Conservation (phyloP, 2,329 filamentous ascomycete species). For the Cytospora schulzeri region DNA sequence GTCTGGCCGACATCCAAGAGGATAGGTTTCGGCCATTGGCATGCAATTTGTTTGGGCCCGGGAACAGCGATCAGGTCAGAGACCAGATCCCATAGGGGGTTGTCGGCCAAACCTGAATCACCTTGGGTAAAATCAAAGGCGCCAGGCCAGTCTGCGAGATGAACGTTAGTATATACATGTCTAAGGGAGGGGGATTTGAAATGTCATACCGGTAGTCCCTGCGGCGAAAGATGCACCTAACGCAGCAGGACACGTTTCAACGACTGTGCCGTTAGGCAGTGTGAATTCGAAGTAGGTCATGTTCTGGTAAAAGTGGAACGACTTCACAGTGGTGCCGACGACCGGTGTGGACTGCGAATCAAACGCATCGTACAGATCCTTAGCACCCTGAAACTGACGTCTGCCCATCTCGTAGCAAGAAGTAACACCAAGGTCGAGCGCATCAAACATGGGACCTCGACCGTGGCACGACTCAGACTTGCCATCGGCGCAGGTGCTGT, state of each 20-base stretch:
- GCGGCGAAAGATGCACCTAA: conserved; percentile 89
- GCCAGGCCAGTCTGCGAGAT: conserved; percentile 71
- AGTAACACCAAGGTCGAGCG: conserved; percentile 69
- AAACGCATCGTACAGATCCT: conserved; percentile 52
- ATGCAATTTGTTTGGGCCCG: conserved; percentile 66
- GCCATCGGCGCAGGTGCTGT: conserved; percentile 75
- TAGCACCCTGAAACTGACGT: conserved; percentile 66
- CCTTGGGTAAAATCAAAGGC: conserved; percentile 89
- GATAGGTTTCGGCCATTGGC: conserved; percentile 81
- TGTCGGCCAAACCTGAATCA: conserved; percentile 70
- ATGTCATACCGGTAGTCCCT: conserved; percentile 62
- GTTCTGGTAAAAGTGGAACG: conserved; percentile 80
- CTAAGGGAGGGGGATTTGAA: background rate
- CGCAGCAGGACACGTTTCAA: conserved; percentile 79
- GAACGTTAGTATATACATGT: background rate
- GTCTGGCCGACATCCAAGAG: conserved; percentile 84
- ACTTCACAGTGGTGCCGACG: conserved; percentile 67
- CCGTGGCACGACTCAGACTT: conserved; percentile 70
- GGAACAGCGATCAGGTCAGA: conserved; percentile 71
- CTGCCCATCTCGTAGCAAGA: conserved; percentile 76
- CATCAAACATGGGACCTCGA: conserved; percentile 66
- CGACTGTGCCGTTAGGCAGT: conserved; percentile 70
- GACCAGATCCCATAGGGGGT: conserved; percentile 77
- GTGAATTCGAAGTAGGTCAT: conserved; percentile 73
- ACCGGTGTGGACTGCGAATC: conserved; percentile 51